A percentile compares a stretch with the other conserved stretches of the same genome.
phyloP scores from a whole-genome alignment of 257 asterid species.

The Ocimum tenuiflorum region DNA sequence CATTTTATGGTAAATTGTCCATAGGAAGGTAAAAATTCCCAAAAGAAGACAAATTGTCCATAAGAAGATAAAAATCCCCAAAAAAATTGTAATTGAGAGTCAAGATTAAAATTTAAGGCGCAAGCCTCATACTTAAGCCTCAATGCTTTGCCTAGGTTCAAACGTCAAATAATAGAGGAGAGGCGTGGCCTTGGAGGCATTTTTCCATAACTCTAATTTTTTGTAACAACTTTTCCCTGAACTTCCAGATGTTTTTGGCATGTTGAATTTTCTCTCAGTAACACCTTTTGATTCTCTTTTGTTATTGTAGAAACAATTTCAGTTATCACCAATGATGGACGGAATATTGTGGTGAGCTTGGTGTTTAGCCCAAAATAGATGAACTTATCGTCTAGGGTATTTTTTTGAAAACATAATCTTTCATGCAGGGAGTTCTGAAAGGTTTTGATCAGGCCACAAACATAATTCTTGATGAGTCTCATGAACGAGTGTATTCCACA shows the following conservation, averaged over 20 bases:
- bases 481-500: slow-evolving; percentile 95
- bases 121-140: too few relatives aligned
- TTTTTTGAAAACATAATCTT: slow-evolving; percentile 13
- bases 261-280: slow-evolving; percentile 14
- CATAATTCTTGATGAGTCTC: slow-evolving; percentile 94
- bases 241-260: neutral
- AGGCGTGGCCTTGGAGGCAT: too few relatives aligned
- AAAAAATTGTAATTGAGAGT: too few relatives aligned
- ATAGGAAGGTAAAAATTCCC: too few relatives aligned
- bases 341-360: slow-evolving; percentile 77
- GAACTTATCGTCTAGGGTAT: neutral
- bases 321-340: slow-evolving; percentile 86
- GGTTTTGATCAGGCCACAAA: slow-evolving; percentile 97
- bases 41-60: too few relatives aligned
- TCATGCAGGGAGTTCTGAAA: slow-evolving; percentile 73
- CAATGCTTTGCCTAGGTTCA: too few relatives aligned
- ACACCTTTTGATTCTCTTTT: neutral
- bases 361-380: neutral
- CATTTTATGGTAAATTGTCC: too few relatives aligned
- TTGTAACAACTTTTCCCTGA: neutral
- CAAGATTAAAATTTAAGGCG: too few relatives aligned
- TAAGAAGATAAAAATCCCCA: too few relatives aligned
- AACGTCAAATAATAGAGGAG: too few relatives aligned
- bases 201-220: too few relatives aligned
- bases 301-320: slow-evolving; percentile 64